Evolutionary conservation across 495 filamentous ascomycete species (phyloP).

Genomic region (Aspergillus olivimuriae): DNA sequence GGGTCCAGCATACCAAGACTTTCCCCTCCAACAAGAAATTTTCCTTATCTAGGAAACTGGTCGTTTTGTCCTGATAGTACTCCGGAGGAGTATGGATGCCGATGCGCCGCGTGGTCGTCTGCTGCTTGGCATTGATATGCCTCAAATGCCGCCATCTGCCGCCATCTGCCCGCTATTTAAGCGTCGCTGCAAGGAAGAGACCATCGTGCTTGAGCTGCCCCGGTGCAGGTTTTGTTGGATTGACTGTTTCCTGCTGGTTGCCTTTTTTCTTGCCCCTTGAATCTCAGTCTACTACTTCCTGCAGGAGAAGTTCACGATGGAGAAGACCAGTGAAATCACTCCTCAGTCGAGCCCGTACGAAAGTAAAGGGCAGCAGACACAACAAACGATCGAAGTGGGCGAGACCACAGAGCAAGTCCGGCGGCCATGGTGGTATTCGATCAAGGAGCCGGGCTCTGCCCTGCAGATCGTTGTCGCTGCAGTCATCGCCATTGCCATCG

Average conservation of each 20-base stretch:
- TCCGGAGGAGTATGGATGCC: neutral
- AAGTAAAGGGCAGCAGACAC: neutral
- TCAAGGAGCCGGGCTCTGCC: conserved; percentile 6
- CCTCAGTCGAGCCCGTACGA: neutral
- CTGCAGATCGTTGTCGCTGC: conserved; percentile 8
- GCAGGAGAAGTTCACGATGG: neutral
- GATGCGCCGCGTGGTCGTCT: neutral
- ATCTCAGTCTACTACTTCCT: too few relatives aligned
- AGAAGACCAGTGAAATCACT: neutral
- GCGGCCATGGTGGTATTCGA: conserved; percentile 8
- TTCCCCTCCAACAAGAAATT: neutral
- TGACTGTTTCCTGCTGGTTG: neutral
- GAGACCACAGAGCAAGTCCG: neutral
- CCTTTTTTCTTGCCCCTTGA: neutral
- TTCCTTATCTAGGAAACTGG: neutral
- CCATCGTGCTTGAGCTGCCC: too few relatives aligned
- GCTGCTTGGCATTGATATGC: neutral
- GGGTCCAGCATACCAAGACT: neutral
- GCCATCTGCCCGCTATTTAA: too few relatives aligned
- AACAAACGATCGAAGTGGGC: neutral
- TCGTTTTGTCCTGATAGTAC: neutral
- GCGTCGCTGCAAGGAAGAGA: too few relatives aligned
- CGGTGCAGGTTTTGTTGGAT: too few relatives aligned
- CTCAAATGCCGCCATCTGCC: too few relatives aligned
- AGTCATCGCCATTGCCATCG: conserved; percentile 5